Evolutionary conservation across 306 rosid genomes (phyloP).

Genomic region (Macrotyloma uniflorum): DNA sequence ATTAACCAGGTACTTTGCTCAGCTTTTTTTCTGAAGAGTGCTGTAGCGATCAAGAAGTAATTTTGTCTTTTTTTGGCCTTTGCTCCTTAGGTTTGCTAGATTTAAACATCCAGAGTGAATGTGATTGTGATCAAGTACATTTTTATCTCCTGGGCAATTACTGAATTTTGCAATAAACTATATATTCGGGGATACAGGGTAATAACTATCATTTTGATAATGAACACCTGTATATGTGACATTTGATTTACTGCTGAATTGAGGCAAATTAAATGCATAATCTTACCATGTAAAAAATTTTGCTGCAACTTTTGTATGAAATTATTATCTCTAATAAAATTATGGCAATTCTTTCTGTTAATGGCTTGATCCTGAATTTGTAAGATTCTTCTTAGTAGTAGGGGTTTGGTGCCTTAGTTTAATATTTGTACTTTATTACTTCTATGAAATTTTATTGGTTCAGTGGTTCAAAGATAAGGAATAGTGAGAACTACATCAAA

Average conservation of each 20-base stretch:
- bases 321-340: neutral
- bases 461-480: too few relatives aligned
- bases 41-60: slow-evolving; percentile 31
- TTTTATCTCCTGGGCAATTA: slow-evolving; percentile 24
- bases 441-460: too few relatives aligned
- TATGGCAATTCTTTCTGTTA: neutral
- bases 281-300: neutral
- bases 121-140: slow-evolving; percentile 20
- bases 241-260: slow-evolving; percentile 37
- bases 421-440: too few relatives aligned
- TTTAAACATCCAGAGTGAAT: slow-evolving; percentile 20
- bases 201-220: slow-evolving; percentile 33
- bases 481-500: too few relatives aligned
- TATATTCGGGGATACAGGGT: slow-evolving; percentile 29
- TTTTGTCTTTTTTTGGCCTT: slow-evolving; percentile 18
- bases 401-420: too few relatives aligned
- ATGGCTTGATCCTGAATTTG: too few relatives aligned
- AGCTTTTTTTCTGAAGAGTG: slow-evolving; percentile 20
- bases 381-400: too few relatives aligned
- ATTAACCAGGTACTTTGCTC: slow-evolving; percentile 33
- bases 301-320: slow-evolving; percentile 11
- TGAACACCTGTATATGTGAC: slow-evolving; percentile 22
- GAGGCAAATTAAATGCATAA: slow-evolving; percentile 27
- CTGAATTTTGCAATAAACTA: slow-evolving; percentile 14
- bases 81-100: slow-evolving; percentile 35